A percentile compares a stretch with the other conserved stretches of the same genome.
Evolutionary conservation across 495 filamentous ascomycete species (phyloP).

Genomic region (Neurospora sp.): DNA sequence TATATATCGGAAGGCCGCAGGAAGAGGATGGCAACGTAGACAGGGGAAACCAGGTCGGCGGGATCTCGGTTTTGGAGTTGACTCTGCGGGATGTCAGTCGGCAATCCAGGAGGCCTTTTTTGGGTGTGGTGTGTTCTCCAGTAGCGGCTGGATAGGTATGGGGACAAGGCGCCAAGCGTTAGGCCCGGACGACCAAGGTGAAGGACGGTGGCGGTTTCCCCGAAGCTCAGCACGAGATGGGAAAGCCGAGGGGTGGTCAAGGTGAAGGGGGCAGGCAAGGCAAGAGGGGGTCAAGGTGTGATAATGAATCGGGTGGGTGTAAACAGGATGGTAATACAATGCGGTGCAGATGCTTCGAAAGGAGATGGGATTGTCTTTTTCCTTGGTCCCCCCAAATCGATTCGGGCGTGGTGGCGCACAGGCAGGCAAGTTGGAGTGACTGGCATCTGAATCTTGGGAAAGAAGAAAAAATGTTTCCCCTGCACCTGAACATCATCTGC

Average conservation of each 20-base stretch:
- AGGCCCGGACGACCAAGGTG: neutral
- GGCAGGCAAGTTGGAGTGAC: neutral
- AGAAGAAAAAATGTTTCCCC: constrained; percentile 17
- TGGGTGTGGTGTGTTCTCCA: neutral
- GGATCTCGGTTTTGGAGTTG: constrained; percentile 13
- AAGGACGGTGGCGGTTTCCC: neutral
- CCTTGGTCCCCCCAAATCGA: constrained; percentile 8
- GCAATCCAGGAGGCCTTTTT: constrained; percentile 3
- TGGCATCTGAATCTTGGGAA: constrained; percentile 4
- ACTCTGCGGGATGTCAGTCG: constrained; percentile 7
- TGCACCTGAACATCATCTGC: constrained; percentile 1
- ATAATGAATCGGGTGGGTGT: neutral
- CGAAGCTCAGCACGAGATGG: neutral
- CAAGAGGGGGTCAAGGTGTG: neutral
- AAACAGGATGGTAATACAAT: neutral
- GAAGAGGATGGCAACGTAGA: neutral
- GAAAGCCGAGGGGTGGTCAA: neutral
- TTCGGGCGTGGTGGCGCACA: neutral
- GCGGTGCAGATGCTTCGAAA: neutral
- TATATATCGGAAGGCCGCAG: constrained; percentile 28
- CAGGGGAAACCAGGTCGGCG: neutral
- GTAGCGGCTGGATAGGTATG: neutral
- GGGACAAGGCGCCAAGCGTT: neutral
- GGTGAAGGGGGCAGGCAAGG: neutral
- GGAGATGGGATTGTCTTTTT: neutral